Evolutionary conservation across 331 rosid species (phyloP).

Genomic region (Stylosanthes scabra): DNA sequence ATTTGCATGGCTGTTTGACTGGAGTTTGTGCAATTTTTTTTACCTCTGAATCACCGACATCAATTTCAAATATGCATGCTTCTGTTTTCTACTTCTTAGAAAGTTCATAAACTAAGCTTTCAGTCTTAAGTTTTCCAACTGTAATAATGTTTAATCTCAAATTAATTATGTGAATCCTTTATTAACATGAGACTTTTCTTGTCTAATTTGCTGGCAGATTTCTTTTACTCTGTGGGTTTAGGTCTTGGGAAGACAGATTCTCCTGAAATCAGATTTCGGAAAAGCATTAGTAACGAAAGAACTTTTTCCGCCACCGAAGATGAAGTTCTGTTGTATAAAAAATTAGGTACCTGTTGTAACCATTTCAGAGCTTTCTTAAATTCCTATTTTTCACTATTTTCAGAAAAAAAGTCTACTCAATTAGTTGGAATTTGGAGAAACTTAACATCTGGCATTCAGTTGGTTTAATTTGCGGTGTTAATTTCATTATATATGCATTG

Average conservation of each 20-base stretch:
- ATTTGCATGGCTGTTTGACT: constrained; percentile 21
- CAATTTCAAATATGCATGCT: constrained; percentile 11
- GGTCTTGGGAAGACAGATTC: constrained; percentile 79
- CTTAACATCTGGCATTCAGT: constrained; percentile 4
- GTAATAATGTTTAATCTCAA: constrained; percentile 17
- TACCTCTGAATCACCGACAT: not conserved
- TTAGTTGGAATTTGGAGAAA: constrained; percentile 32
- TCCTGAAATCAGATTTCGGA: constrained; percentile 70
- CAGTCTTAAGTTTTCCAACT: constrained; percentile 7
- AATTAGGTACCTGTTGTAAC: constrained; percentile 55
- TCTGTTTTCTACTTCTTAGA: constrained; percentile 15
- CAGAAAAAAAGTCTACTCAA: constrained; percentile 14
- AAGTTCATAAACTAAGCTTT: constrained; percentile 17
- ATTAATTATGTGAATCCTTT: constrained; percentile 17
- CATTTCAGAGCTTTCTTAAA: not conserved
- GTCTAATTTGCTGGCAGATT: constrained; percentile 63
- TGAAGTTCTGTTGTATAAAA: constrained; percentile 54
- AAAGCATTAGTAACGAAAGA: constrained; percentile 89
- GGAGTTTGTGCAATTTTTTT: constrained; percentile 9
- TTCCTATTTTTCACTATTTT: constrained; percentile 16
- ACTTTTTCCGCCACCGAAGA: constrained; percentile 83
- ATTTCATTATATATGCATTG: constrained; percentile 8
- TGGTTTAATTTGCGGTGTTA: constrained; percentile 26
- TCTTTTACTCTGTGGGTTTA: constrained; percentile 87
- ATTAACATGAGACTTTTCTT: constrained; percentile 25